Percentiles rank a stretch among this genome's conserved stretches.
Conservation (phyloP, 306 rosid genomes). For the Ochetophila trinervis region DNA sequence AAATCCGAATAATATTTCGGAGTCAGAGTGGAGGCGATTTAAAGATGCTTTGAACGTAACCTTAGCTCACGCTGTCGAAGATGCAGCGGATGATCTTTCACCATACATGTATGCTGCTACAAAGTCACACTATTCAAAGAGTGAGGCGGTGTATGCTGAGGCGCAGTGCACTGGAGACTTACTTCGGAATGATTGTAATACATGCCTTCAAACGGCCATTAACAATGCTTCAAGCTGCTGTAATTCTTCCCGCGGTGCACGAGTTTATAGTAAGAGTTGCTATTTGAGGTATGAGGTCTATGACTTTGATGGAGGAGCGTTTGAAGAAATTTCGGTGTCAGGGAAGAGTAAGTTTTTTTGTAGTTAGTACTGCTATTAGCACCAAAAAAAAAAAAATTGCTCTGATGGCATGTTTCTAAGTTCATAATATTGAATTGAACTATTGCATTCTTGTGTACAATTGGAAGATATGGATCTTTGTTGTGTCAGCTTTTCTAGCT, state of each 20-base stretch:
- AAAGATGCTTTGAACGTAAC: slow-evolving; percentile 31
- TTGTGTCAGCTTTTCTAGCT: slow-evolving; percentile 26
- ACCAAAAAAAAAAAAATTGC: neutral
- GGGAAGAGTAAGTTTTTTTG: slow-evolving; percentile 31
- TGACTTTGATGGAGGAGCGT: slow-evolving; percentile 30
- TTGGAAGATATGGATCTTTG: slow-evolving; percentile 26
- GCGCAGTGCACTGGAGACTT: slow-evolving; percentile 60
- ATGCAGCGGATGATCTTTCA: slow-evolving; percentile 31
- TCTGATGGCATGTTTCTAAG: no score
- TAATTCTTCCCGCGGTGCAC: slow-evolving; percentile 42
- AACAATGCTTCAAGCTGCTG: slow-evolving; percentile 30
- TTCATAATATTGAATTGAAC: neutral
- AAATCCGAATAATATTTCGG: slow-evolving; percentile 23
- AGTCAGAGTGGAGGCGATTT: slow-evolving; percentile 21
- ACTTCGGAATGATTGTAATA: slow-evolving; percentile 34
- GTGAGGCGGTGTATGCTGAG: slow-evolving; percentile 30
- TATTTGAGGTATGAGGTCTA: slow-evolving; percentile 58
- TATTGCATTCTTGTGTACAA: slow-evolving; percentile 21
- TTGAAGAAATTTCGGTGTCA: neutral
- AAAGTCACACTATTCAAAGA: slow-evolving; percentile 18
- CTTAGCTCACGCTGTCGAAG: slow-evolving; percentile 20
- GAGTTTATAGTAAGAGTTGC: slow-evolving; percentile 58
- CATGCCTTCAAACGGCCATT: slow-evolving; percentile 45
- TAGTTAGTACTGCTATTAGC: neutral
- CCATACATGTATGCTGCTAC: slow-evolving; percentile 42